Percentiles rank a stretch among this genome's conserved stretches.
Evolutionary conservation across 1,139 yeast genomes (phyloP).

Genomic region (Wickerhamomyces sp.): DNA sequence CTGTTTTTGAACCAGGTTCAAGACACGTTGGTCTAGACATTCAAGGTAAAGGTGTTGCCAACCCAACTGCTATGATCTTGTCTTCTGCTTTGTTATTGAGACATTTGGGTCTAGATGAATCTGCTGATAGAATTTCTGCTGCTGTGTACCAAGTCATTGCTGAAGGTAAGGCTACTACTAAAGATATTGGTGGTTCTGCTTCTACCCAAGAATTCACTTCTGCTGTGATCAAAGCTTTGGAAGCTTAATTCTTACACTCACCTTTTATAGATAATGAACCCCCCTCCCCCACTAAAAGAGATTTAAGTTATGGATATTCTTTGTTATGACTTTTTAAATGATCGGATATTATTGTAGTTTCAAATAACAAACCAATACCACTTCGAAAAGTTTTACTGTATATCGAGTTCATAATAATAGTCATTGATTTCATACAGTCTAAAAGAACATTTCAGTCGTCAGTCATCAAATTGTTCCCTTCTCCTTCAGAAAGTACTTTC

Average conservation of each 20-base stretch:
- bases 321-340: no score
- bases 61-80: constrained; percentile 97
- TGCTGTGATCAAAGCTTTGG: constrained; percentile 51
- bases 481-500: constrained; percentile 31
- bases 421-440: no score
- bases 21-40: constrained; percentile 98
- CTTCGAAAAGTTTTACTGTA: no score
- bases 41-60: constrained; percentile 90
- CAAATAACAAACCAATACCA: no score
- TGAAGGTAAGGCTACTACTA: constrained; percentile 77
- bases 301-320: no score
- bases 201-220: constrained; percentile 92
- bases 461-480: not conserved
- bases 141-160: constrained; percentile 89
- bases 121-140: constrained; percentile 79
- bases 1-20: constrained; percentile 99
- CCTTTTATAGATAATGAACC: no score
- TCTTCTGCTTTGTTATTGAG: constrained; percentile 89
- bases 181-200: constrained; percentile 84
- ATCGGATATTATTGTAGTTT: no score
- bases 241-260: no score
- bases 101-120: constrained; percentile 82
- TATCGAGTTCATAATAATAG: no score
- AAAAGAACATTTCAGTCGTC: no score
- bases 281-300: no score